Conservation (phyloP, 371 early-diverging fungal species). For the Coemansia sp. region DNA sequence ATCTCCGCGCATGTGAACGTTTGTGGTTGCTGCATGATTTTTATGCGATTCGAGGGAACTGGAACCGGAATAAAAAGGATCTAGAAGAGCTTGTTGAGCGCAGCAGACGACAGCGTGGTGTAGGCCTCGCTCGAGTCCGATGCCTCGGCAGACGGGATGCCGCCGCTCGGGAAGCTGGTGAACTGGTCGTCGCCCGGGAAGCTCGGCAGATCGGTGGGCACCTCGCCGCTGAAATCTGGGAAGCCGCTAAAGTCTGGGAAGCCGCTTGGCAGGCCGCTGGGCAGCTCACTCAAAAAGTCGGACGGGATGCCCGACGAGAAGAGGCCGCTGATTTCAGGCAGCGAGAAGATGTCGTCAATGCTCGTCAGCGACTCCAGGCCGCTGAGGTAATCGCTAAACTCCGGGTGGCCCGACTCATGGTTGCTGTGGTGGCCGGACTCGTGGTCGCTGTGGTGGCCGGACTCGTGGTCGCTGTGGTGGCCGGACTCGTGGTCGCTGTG, state of each 20-base stretch:
- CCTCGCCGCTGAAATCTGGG: too few species aligned
- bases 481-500: too few species aligned
- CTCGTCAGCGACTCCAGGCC: constrained; percentile 1
- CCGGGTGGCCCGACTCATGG: not conserved
- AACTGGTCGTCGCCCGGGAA: too few species aligned
- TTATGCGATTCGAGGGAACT: not conserved
- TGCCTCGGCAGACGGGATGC: not conserved
- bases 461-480: too few species aligned
- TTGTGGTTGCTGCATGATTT: too few species aligned
- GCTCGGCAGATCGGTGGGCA: too few species aligned
- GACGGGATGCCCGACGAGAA: not conserved
- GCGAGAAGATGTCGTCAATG: not conserved
- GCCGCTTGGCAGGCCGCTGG: not conserved
- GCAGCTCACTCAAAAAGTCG: not conserved
- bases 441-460: too few species aligned
- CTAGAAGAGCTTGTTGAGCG: not conserved
- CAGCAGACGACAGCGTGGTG: not conserved
- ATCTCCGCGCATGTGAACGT: too few species aligned
- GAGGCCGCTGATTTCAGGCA: constrained; percentile 1
- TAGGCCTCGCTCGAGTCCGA: not conserved
- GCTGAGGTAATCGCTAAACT: not conserved
- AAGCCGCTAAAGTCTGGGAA: not conserved
- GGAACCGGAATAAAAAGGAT: not conserved
- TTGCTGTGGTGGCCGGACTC: not conserved
- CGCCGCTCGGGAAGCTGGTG: too few species aligned